Percentiles rank a stretch among this genome's conserved stretches.
These are phyloP conservation scores for Hypoxylon rickii DNA, from an alignment of 495 filamentous ascomycete species.

Conservation along the genomic window DNA sequence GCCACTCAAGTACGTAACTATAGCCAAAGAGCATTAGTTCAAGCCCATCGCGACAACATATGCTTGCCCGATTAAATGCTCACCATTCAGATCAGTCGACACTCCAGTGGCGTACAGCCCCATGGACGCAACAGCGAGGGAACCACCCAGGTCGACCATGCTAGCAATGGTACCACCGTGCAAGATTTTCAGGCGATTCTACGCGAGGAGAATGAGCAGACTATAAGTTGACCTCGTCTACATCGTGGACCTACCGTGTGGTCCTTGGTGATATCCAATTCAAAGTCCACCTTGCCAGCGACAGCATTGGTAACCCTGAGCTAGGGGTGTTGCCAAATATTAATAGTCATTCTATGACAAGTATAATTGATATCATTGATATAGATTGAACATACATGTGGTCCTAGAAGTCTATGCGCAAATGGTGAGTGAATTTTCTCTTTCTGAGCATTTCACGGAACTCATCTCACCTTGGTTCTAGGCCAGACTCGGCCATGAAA, in stretches of 20 bases:
- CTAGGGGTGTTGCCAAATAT: slow-evolving; percentile 44
- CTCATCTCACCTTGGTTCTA: slow-evolving; percentile 77
- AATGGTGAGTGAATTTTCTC: slow-evolving; percentile 1
- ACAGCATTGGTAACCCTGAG: slow-evolving; percentile 75
- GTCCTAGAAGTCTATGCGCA: slow-evolving; percentile 45
- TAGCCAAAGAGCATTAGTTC: not conserved
- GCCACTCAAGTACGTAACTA: slow-evolving; percentile 87
- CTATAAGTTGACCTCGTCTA: not conserved
- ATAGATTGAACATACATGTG: slow-evolving; percentile 40
- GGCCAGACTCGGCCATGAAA: slow-evolving; percentile 80
- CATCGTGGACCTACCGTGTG: slow-evolving; percentile 69
- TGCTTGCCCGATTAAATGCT: slow-evolving; percentile 12
- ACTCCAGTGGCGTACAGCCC: slow-evolving; percentile 90
- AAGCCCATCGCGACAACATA: not conserved
- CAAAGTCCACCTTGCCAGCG: slow-evolving; percentile 84
- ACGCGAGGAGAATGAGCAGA: slow-evolving; percentile 2
- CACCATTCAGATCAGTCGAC: slow-evolving; percentile 89
- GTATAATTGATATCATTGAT: too few relatives aligned
- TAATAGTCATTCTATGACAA: not conserved
- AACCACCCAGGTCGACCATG: slow-evolving; percentile 94
- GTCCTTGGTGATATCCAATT: slow-evolving; percentile 80
- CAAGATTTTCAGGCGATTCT: slow-evolving; percentile 89
- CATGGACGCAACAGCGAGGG: slow-evolving; percentile 87
- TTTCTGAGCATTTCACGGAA: not conserved
- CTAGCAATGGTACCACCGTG: slow-evolving; percentile 95